Percentiles rank a stretch among this genome's conserved stretches.
Conservation (phyloP, 768 basidiomycete species). For the Tricholoma saponaceum region DNA sequence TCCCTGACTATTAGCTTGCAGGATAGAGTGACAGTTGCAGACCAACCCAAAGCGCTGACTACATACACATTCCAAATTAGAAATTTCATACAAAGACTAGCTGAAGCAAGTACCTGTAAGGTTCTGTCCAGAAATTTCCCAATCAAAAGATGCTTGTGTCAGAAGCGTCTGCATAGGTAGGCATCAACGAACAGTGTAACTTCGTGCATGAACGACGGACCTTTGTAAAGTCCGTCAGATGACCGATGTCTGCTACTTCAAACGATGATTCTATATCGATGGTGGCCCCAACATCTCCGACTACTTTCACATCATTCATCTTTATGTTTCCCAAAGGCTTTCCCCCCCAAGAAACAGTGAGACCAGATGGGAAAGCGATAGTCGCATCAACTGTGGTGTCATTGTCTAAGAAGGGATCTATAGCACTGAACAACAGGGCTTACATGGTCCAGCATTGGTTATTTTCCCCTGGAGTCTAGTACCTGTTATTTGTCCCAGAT, state of each 20-base stretch:
- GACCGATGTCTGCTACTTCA: conserved; percentile 50
- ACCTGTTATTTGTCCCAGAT: conserved; percentile 23
- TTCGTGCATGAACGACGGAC: conserved; percentile 17
- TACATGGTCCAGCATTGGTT: conserved; percentile 70
- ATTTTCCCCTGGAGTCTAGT: conserved; percentile 58
- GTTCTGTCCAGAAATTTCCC: conserved; percentile 65
- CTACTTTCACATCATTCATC: conserved; percentile 55
- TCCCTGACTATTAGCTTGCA: not conserved
- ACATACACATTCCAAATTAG: not conserved
- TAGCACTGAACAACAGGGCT: conserved; percentile 16
- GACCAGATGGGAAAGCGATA: conserved; percentile 60
- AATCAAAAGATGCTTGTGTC: conserved; percentile 62
- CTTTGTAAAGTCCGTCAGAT: conserved; percentile 64
- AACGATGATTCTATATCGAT: conserved; percentile 54
- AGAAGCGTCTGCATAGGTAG: conserved; percentile 39
- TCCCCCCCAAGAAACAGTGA: conserved; percentile 58
- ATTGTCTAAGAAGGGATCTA: conserved; percentile 1
- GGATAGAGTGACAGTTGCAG: not conserved
- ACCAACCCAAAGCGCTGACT: conserved; percentile 55
- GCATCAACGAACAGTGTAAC: conserved; percentile 1
- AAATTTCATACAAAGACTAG: not conserved
- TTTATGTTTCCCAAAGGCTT: conserved; percentile 53
- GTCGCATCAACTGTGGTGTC: conserved; percentile 53
- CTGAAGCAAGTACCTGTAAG: conserved; percentile 39
- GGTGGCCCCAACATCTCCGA: conserved; percentile 60